Conservation (phyloP, 129 eudicot species). For the Heracleum sosnowskyi region DNA sequence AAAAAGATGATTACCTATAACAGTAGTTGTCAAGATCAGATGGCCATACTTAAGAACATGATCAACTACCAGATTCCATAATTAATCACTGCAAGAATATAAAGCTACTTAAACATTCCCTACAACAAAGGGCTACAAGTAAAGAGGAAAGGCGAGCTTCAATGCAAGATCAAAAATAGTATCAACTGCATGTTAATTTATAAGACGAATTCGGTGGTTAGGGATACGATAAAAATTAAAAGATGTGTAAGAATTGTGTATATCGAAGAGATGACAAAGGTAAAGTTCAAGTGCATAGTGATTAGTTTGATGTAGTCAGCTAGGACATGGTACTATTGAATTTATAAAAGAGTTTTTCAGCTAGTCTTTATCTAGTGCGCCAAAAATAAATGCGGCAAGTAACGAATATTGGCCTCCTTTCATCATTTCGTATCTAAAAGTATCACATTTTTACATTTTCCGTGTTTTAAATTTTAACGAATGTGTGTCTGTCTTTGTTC, state of each 20-base stretch:
- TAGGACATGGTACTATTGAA: neutral
- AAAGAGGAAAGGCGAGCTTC: neutral
- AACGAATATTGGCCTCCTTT: neutral
- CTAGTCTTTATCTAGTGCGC: neutral
- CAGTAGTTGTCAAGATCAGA: constrained; percentile 4
- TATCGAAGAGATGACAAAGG: neutral
- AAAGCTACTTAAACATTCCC: neutral
- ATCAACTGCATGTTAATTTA: constrained; percentile 5
- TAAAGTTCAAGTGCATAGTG: neutral
- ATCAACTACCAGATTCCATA: constrained; percentile 10
- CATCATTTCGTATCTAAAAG: too few relatives aligned
- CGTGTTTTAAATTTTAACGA: too few relatives aligned
- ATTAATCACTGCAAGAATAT: neutral
- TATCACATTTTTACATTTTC: too few relatives aligned
- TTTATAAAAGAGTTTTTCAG: neutral
- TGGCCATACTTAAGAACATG: constrained; percentile 4
- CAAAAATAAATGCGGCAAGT: neutral
- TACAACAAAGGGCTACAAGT: neutral
- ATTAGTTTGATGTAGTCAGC: neutral
- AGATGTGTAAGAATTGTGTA: neutral
- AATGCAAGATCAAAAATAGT: neutral
- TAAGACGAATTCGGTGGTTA: neutral
- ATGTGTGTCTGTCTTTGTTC: too few relatives aligned
- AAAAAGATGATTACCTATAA: constrained; percentile 1
- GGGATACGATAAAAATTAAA: neutral